These are phyloP conservation scores for Pythium dissotocum DNA, from an alignment of 352 stramenopile species.

Conservation along the genomic window DNA sequence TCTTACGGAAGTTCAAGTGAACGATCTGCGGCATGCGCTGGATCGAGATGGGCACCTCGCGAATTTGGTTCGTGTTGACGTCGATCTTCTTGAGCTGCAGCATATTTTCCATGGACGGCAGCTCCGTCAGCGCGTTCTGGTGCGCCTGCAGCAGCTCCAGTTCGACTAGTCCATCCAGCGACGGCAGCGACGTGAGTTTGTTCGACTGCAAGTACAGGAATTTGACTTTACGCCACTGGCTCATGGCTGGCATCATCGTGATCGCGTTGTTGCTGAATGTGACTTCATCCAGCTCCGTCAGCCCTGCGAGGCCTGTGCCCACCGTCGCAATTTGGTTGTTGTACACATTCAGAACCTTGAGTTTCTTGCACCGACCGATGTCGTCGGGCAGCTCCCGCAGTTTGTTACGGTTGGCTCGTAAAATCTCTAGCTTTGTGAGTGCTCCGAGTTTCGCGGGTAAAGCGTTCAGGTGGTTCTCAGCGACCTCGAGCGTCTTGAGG, in stretches of 20 bases:
- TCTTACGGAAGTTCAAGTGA: slow-evolving; percentile 69
- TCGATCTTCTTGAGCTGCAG: slow-evolving; percentile 75
- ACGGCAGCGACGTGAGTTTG: slow-evolving; percentile 41
- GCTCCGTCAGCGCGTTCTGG: slow-evolving; percentile 56
- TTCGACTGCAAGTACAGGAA: slow-evolving; percentile 64
- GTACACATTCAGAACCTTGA: slow-evolving; percentile 74
- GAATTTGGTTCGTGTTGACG: slow-evolving; percentile 71
- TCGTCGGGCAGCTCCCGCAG: slow-evolving; percentile 47
- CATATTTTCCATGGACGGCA: slow-evolving; percentile 67
- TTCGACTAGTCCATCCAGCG: slow-evolving; percentile 50
- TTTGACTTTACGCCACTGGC: slow-evolving; percentile 58
- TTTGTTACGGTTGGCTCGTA: slow-evolving; percentile 60
- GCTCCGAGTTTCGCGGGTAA: slow-evolving; percentile 52
- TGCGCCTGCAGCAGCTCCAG: slow-evolving; percentile 64
- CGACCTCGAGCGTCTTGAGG: slow-evolving; percentile 51
- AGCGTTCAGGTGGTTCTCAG: slow-evolving; percentile 54
- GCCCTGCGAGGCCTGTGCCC: slow-evolving; percentile 40
- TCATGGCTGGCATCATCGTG: slow-evolving; percentile 36
- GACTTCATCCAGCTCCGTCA: slow-evolving; percentile 66
- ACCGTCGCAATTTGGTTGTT: slow-evolving; percentile 72
- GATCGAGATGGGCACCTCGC: slow-evolving; percentile 45
- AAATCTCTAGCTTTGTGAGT: slow-evolving; percentile 50
- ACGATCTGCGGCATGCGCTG: slow-evolving; percentile 57
- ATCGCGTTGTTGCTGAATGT: slow-evolving; percentile 72
- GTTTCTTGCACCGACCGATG: slow-evolving; percentile 47